Evolutionary conservation across 2,329 filamentous ascomycete species (phyloP).

Genomic region (Trichoderma arundinaceum): DNA sequence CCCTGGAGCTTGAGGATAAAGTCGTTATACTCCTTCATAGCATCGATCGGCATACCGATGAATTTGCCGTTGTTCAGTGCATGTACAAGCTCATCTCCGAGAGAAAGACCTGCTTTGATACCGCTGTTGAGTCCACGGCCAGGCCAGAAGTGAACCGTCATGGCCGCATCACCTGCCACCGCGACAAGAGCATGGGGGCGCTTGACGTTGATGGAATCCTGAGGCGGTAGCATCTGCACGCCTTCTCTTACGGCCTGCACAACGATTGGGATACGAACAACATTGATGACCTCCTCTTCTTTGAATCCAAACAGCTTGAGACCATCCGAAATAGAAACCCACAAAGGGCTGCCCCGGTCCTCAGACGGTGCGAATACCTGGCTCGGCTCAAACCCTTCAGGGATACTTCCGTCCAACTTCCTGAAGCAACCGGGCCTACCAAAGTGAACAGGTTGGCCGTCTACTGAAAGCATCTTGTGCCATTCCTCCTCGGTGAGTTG

Average conservation of each 20-base stretch:
- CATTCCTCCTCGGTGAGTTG: constrained; percentile 47
- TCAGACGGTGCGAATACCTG: constrained; percentile 45
- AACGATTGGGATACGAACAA: constrained; percentile 46
- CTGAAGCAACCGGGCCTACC: constrained; percentile 43
- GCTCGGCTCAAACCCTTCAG: constrained; percentile 40
- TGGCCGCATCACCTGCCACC: constrained; percentile 45
- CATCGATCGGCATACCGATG: constrained; percentile 40
- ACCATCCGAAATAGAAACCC: constrained; percentile 45
- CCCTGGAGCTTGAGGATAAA: constrained; percentile 46
- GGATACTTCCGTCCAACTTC: constrained; percentile 39
- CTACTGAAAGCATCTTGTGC: constrained; percentile 43
- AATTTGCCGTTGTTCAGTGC: constrained; percentile 42
- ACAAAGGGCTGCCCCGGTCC: constrained; percentile 40
- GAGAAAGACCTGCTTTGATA: constrained; percentile 45
- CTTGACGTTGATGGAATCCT: constrained; percentile 38
- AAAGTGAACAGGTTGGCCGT: constrained; percentile 44
- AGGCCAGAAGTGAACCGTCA: constrained; percentile 48
- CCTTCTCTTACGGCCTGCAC: constrained; percentile 45
- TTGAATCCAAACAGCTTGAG: constrained; percentile 48
- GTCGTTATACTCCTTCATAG: constrained; percentile 45
- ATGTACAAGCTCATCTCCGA: constrained; percentile 46
- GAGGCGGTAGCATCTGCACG: constrained; percentile 40
- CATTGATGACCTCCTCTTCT: constrained; percentile 45
- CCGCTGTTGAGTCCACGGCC: constrained; percentile 46
- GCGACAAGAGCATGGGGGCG: constrained; percentile 44